Percentiles rank a stretch among this genome's conserved stretches.
These are phyloP conservation scores for Heracleum sosnowskyi DNA, from an alignment of 129 eudicot genomes.

Conservation along the genomic window DNA sequence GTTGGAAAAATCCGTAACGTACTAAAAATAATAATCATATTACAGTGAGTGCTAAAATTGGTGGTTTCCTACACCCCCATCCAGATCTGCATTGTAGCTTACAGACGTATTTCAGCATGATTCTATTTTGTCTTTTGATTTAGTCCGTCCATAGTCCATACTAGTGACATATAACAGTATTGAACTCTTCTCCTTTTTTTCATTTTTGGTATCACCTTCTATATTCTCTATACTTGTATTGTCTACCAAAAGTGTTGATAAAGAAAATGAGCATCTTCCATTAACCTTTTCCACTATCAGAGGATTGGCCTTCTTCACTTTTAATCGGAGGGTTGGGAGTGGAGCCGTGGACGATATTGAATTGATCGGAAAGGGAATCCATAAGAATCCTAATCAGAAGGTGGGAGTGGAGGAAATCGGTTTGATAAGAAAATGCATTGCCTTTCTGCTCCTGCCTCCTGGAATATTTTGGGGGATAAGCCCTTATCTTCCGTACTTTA, in stretches of 20 bases:
- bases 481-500: not conserved
- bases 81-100: too few relatives aligned
- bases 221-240: not conserved
- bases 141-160: constrained; percentile 2
- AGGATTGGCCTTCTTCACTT: not conserved
- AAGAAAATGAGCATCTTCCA: not conserved
- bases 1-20: too few relatives aligned
- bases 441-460: not conserved
- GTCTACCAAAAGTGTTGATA: not conserved
- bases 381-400: not conserved
- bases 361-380: not conserved
- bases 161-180: not conserved
- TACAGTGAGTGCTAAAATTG: too few relatives aligned
- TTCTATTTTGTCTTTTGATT: too few relatives aligned
- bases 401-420: not conserved
- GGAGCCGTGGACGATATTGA: not conserved
- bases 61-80: too few relatives aligned
- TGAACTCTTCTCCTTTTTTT: not conserved
- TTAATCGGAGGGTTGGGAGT: not conserved
- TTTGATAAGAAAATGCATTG: not conserved
- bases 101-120: too few relatives aligned
- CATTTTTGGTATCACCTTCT: not conserved
- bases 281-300: not conserved
- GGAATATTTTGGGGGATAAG: not conserved
- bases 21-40: too few relatives aligned